A percentile compares a stretch with the other conserved stretches of the same genome.
Evolutionary conservation across 1,284 basidiomycete genomes (phyloP).

Genomic region (Irpex lacteus): DNA sequence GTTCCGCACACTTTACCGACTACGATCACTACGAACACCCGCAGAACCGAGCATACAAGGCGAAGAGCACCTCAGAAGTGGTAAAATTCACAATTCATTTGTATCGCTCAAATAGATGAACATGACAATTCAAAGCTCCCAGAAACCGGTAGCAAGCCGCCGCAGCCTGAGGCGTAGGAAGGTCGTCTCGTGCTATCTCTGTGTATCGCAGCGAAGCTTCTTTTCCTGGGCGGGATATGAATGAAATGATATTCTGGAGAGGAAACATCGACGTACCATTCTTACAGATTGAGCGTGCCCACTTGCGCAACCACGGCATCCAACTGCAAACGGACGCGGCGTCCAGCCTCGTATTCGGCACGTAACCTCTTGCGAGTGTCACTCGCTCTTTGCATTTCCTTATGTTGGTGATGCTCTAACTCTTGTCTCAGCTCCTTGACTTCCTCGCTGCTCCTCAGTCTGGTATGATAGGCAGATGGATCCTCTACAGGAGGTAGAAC

Average conservation of each 20-base stretch:
- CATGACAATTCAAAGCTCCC: no score
- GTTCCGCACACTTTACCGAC: no score
- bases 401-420: neutral
- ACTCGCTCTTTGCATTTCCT: neutral
- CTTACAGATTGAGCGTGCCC: neutral
- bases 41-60: no score
- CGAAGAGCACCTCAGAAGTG: no score
- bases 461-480: neutral
- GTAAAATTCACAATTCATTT: no score
- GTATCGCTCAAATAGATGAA: no score
- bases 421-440: neutral
- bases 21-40: no score
- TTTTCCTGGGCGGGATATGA: no score
- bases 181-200: no score
- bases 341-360: neutral
- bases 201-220: no score
- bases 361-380: neutral
- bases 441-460: neutral
- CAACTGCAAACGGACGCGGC: neutral
- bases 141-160: no score
- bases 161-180: no score
- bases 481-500: neutral
- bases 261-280: neutral
- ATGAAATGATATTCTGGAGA: neutral
- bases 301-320: neutral